phyloP scores from a whole-genome alignment of 257 asterid species.

The Solanum lycopersicoides region DNA sequence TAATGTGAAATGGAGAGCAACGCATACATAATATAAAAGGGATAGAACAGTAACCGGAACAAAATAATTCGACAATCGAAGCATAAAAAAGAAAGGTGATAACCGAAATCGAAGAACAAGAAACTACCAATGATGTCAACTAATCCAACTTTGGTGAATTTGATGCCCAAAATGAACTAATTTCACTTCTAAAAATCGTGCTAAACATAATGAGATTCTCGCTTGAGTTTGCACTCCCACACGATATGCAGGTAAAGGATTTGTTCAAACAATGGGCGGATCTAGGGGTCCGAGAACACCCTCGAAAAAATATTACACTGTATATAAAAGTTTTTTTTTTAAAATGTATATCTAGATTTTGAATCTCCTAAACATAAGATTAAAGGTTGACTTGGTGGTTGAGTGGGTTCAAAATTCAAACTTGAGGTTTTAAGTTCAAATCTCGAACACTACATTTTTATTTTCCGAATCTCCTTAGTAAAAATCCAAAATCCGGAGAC shows the following conservation, averaged over 20 bases:
- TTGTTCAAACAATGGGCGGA: background rate
- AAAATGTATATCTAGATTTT: background rate
- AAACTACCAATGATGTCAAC: background rate
- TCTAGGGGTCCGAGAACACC: background rate
- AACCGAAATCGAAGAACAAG: background rate
- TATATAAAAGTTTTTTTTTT: background rate
- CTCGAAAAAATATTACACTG: too few relatives aligned
- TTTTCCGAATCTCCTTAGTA: background rate
- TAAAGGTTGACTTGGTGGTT: background rate
- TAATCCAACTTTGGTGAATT: background rate
- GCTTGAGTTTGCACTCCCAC: background rate
- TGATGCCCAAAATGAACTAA: background rate
- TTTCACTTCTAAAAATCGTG: background rate
- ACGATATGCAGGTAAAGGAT: background rate
- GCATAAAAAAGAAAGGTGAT: background rate
- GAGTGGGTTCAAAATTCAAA: background rate
- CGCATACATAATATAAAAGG: background rate
- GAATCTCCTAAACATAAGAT: background rate
- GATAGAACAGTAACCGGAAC: background rate
- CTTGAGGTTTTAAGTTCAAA: background rate
- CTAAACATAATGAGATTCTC: background rate
- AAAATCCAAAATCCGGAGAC: background rate
- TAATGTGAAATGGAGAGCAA: background rate
- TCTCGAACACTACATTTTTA: background rate
- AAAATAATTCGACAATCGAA: background rate